These are phyloP conservation scores for Salix caprea DNA, from an alignment of 345 rosid species.

Conservation along the genomic window DNA sequence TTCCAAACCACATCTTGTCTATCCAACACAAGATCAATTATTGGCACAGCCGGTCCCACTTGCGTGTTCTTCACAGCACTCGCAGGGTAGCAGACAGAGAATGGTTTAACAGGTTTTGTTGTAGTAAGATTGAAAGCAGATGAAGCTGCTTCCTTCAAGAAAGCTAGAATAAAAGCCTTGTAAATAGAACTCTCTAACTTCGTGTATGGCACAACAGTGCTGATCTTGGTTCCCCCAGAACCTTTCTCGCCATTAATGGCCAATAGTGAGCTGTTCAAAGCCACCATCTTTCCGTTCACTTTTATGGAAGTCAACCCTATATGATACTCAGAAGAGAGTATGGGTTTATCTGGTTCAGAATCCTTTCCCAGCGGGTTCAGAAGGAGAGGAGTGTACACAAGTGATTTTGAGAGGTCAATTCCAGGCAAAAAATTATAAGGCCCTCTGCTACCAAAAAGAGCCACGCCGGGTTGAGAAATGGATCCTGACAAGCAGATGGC, in stretches of 20 bases:
- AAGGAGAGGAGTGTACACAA: not conserved
- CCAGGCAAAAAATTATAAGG: slow-evolving; percentile 5
- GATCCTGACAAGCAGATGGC: slow-evolving; percentile 5
- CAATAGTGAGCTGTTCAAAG: not conserved
- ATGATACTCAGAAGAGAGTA: slow-evolving; percentile 24
- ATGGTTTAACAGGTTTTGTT: too few relatives aligned
- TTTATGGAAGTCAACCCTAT: slow-evolving; percentile 6
- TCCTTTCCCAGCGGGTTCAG: slow-evolving; percentile 1
- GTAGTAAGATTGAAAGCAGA: not conserved
- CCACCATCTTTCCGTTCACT: slow-evolving; percentile 14
- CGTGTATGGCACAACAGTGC: slow-evolving; percentile 29
- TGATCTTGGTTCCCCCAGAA: slow-evolving; percentile 21
- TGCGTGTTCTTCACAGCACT: too few relatives aligned
- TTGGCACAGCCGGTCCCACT: too few relatives aligned
- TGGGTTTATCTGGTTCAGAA: too few relatives aligned
- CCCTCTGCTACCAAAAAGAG: not conserved
- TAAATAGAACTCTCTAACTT: slow-evolving; percentile 22
- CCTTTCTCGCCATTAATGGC: slow-evolving; percentile 1
- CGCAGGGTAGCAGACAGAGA: too few relatives aligned
- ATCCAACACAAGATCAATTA: too few relatives aligned
- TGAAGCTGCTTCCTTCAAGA: not conserved
- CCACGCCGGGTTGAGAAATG: not conserved
- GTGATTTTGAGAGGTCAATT: slow-evolving; percentile 1
- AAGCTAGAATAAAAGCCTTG: slow-evolving; percentile 17
- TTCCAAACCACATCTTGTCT: too few relatives aligned